These are phyloP conservation scores for Bacidia gigantensis DNA, from an alignment of 495 filamentous ascomycete species.

Conservation along the genomic window DNA sequence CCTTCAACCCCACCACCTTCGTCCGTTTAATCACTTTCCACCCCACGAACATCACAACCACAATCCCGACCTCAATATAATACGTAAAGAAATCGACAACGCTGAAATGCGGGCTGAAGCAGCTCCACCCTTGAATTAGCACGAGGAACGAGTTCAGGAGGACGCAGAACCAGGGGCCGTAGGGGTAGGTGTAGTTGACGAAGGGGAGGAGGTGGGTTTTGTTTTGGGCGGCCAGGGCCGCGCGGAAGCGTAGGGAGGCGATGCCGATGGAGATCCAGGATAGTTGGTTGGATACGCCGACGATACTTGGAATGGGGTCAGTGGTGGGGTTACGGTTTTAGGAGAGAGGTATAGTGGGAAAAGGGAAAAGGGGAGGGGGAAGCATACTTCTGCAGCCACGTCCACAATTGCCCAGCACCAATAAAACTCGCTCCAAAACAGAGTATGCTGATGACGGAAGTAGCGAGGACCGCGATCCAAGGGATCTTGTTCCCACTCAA, in stretches of 20 bases:
- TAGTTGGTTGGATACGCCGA: slow-evolving; percentile 50
- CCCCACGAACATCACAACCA: slow-evolving; percentile 36
- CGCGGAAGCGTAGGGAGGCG: slow-evolving; percentile 45
- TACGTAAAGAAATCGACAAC: slow-evolving; percentile 38
- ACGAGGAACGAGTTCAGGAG: slow-evolving; percentile 41
- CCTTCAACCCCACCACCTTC: slow-evolving; percentile 22
- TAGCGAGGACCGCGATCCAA: slow-evolving; percentile 44
- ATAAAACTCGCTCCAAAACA: slow-evolving; percentile 50
- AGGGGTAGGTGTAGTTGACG: slow-evolving; percentile 48
- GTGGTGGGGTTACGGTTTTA: too few species aligned
- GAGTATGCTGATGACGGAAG: slow-evolving; percentile 39
- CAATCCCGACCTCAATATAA: slow-evolving; percentile 37
- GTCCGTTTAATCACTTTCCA: slow-evolving; percentile 39
- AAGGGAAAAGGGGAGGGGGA: too few species aligned
- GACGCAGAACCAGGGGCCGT: slow-evolving; percentile 37
- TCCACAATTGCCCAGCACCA: slow-evolving; percentile 44
- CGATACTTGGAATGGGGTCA: slow-evolving; percentile 28
- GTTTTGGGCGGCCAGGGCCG: slow-evolving; percentile 36
- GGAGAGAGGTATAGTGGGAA: neutral
- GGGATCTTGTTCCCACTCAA: slow-evolving; percentile 44
- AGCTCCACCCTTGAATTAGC: slow-evolving; percentile 47
- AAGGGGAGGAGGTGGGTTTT: slow-evolving; percentile 46
- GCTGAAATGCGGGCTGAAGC: slow-evolving; percentile 39
- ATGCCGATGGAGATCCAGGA: slow-evolving; percentile 47
- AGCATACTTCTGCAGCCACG: slow-evolving; percentile 43